Percentiles rank a stretch among this genome's conserved stretches.
Evolutionary conservation across 2,329 filamentous ascomycete species (phyloP).

Genomic region (Colletotrichum phormii): DNA sequence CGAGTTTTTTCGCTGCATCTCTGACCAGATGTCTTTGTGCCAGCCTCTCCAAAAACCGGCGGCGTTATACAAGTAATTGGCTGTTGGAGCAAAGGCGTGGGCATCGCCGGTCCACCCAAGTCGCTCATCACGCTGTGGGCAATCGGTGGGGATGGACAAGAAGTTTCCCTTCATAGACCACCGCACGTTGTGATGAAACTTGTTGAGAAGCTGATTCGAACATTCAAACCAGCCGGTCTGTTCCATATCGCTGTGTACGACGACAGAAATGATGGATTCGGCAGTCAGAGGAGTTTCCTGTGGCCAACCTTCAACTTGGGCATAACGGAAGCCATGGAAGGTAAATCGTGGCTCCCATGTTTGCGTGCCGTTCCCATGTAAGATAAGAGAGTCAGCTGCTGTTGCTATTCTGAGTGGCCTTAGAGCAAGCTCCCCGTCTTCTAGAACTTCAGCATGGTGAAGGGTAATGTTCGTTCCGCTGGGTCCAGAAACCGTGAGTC

Average conservation of each 20-base stretch:
- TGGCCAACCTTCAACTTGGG: slow-evolving; percentile 59
- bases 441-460: slow-evolving; percentile 66
- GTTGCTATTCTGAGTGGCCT: slow-evolving; percentile 57
- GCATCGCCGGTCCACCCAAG: slow-evolving; percentile 66
- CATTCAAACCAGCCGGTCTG: slow-evolving; percentile 62
- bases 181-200: slow-evolving; percentile 64
- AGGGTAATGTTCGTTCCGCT: slow-evolving; percentile 57
- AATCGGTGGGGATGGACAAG: slow-evolving; percentile 67
- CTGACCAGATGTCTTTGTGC: slow-evolving; percentile 58
- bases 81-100: slow-evolving; percentile 61
- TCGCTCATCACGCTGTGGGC: slow-evolving; percentile 66
- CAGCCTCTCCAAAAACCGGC: slow-evolving; percentile 61
- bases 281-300: slow-evolving; percentile 35
- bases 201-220: slow-evolving; percentile 63
- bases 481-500: slow-evolving; percentile 50
- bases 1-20: slow-evolving; percentile 41
- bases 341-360: slow-evolving; percentile 62
- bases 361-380: slow-evolving; percentile 38
- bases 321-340: slow-evolving; percentile 65
- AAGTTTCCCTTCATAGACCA: slow-evolving; percentile 73
- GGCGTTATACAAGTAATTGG: slow-evolving; percentile 65
- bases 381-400: slow-evolving; percentile 53
- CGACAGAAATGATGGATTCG: slow-evolving; percentile 44
- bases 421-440: slow-evolving; percentile 56
- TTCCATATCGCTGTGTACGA: slow-evolving; percentile 64